Evolutionary conservation across 768 basidiomycete species (phyloP).

Genomic region (Rhizopogon sp.): DNA sequence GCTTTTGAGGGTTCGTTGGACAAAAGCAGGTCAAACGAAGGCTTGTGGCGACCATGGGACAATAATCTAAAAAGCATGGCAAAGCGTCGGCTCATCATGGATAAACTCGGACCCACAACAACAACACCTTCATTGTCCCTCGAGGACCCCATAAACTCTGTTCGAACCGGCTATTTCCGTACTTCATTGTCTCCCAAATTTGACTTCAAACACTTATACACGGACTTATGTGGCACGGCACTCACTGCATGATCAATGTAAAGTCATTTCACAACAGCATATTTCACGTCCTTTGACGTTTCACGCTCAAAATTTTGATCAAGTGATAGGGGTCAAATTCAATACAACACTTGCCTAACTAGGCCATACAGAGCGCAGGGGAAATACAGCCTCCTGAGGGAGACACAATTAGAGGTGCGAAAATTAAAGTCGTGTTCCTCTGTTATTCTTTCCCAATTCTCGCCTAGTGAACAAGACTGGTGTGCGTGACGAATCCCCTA

Average conservation of each 20-base stretch:
- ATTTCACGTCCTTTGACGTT: not conserved
- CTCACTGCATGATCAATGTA: not conserved
- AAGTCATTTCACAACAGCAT: not conserved
- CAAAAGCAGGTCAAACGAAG: constrained; percentile 14
- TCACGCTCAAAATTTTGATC: not conserved
- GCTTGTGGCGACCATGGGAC: constrained; percentile 7
- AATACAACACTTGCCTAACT: constrained; percentile 20
- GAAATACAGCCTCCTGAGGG: not conserved
- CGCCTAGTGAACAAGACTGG: not conserved
- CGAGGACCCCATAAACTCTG: constrained; percentile 8
- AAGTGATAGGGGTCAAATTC: constrained; percentile 1
- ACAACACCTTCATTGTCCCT: constrained; percentile 11
- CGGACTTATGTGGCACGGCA: too few species aligned
- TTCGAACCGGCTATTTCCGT: constrained; percentile 2
- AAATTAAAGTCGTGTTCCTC: not conserved
- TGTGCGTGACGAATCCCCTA: not conserved
- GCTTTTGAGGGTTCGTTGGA: constrained; percentile 11
- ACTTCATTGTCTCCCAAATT: constrained; percentile 4
- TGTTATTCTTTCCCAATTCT: not conserved
- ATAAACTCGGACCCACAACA: constrained; percentile 16
- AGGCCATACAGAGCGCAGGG: not conserved
- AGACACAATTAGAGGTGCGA: not conserved
- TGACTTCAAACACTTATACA: too few species aligned
- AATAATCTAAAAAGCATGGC: constrained; percentile 10
- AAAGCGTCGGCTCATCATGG: not conserved